Base-by-base conservation (phyloP, 176 grass and related monocot species). In the Panicum miliaceum region DNA sequence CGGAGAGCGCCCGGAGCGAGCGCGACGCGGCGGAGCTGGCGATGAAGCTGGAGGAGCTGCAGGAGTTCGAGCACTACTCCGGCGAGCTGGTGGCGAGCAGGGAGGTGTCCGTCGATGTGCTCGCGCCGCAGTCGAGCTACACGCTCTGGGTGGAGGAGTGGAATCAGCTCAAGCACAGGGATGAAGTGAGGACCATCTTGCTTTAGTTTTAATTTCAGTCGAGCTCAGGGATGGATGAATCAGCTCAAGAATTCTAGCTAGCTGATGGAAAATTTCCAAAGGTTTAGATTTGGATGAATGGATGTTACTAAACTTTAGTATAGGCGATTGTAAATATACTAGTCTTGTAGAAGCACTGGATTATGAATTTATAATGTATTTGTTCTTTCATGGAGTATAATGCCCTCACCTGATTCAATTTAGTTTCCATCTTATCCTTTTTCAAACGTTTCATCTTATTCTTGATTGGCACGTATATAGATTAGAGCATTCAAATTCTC, bases 111-210 rank as follows among this genome's bases (percentile, higher is more conserved):
- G 26, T 86, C 4, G 97, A 99, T 16, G 97, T 99, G 32, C 66
- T 99, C 8, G 97, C 93, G 5, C 97, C 97, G 12, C 88, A 81
- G n/a, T 96, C 97, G 3, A 99, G 97, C 61, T 99, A 94, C 71
- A 90, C 77, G 13, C 62, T 86, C 47, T 96, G 91, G 97, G 42
- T 88, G 72, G 88, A 88, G 61, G 90, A 96, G 85, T 92, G 94
- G 93, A 89, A 88, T 36, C 79, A 79, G 82, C 53, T 99, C 68
- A 92, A 94, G 75, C 87, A 84, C 66, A 86, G 80, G 51, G 81
- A 75, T 10, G 84, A 90, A 68, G 50, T 86, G 19, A 90, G 59
- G 60, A 29, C 80, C 58, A 50, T 65, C 15, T 64, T 87, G 60
- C 77, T 61, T 45, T 75, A 79, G 63, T 84, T 87, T 56, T 78